Evolutionary conservation across 176 grass and related monocot genomes (phyloP).

Genomic region (Oryza punctata): DNA sequence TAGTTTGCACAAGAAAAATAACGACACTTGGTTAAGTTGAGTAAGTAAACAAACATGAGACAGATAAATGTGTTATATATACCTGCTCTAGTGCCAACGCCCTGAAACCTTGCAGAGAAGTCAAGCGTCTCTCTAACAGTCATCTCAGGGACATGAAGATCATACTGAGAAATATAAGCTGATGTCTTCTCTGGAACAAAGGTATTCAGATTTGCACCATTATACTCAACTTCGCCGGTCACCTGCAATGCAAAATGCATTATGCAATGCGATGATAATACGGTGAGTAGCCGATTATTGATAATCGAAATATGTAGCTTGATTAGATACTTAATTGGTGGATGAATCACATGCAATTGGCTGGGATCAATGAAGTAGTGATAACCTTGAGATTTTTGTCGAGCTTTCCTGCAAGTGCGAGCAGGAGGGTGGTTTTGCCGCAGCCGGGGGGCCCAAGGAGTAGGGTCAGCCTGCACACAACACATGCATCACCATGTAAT

Average conservation of each 20-base stretch:
- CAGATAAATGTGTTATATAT: too few species aligned
- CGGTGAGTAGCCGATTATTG: too few species aligned
- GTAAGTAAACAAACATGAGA: too few species aligned
- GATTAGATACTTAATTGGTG: too few species aligned
- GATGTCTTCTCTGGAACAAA: conserved; percentile 75
- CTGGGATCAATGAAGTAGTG: too few species aligned
- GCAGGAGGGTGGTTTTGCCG: conserved; percentile 37
- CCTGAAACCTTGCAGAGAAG: conserved; percentile 78
- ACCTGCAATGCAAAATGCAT: conserved; percentile 31
- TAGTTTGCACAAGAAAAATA: neutral
- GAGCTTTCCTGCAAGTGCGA: conserved; percentile 71
- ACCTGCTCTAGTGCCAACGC: conserved; percentile 34
- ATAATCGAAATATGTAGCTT: too few species aligned
- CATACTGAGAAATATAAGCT: conserved; percentile 65
- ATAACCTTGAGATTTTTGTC: conserved; percentile 57
- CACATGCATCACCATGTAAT: too few species aligned
- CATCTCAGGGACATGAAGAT: conserved; percentile 75
- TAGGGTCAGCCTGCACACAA: conserved; percentile 65
- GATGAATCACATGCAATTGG: too few species aligned
- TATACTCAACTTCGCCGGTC: conserved; percentile 62
- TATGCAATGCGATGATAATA: too few species aligned
- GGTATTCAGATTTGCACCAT: conserved; percentile 53
- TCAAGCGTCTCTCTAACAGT: conserved; percentile 69
- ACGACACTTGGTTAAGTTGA: neutral
- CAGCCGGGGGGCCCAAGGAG: conserved; percentile 58